Percentiles rank a stretch among this genome's conserved stretches.
Conservation (phyloP, 176 grass and related monocot genomes). For the Lolium perenne region DNA sequence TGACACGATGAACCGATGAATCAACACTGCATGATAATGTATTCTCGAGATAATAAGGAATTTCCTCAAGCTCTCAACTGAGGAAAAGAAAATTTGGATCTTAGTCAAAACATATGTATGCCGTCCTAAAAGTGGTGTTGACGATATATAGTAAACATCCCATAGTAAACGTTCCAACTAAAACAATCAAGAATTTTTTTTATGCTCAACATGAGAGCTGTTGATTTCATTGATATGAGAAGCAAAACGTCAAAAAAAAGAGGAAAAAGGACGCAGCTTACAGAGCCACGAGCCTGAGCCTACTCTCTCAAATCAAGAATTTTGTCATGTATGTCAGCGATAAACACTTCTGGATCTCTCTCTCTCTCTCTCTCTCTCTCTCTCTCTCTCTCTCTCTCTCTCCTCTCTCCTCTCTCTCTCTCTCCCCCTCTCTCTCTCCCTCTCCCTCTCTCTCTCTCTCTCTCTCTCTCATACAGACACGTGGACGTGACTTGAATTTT, state of each 20-base stretch:
- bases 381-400: neutral
- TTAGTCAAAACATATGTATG: neutral
- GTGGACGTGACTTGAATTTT: no score
- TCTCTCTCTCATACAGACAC: no score
- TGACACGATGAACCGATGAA: neutral
- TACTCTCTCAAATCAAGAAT: no score
- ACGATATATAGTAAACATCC: neutral
- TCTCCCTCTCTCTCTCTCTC: no score
- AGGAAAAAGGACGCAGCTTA: no score
- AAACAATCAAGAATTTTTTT: neutral
- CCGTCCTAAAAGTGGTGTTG: neutral
- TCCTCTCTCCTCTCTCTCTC: no score
- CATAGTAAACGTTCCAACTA: neutral
- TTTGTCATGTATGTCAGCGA: neutral
- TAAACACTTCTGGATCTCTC: neutral
- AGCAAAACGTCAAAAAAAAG: no score
- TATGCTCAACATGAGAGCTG: no score
- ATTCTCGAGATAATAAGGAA: neutral
- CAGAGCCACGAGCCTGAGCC: no score
- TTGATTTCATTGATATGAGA: no score
- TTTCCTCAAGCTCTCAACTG: neutral
- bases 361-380: no score
- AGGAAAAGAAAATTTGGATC: neutral
- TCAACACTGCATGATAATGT: neutral
- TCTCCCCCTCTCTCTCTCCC: neutral